These are phyloP conservation scores for Colletotrichum musicola DNA, from an alignment of 2,329 filamentous ascomycete genomes.

Conservation along the genomic window DNA sequence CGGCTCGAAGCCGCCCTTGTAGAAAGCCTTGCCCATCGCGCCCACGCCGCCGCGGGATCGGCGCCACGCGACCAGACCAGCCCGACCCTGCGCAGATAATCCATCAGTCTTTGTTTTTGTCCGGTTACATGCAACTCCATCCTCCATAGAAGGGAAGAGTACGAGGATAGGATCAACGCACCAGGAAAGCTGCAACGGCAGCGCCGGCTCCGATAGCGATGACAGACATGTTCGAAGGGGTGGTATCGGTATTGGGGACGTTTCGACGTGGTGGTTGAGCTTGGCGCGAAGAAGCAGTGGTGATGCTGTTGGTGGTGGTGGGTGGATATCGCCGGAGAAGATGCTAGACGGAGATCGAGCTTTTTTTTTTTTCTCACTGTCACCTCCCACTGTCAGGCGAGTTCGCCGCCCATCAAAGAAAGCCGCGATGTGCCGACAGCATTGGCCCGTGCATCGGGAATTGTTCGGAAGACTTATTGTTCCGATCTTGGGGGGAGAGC, in stretches of 20 bases:
- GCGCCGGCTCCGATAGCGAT: constrained; percentile 62
- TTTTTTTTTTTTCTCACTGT: neutral
- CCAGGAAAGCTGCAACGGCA: constrained; percentile 65
- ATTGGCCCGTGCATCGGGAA: constrained; percentile 18
- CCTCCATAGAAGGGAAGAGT: neutral
- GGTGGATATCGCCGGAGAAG: constrained; percentile 12
- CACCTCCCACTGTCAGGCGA: neutral
- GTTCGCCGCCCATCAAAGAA: constrained; percentile 18
- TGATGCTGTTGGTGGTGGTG: neutral
- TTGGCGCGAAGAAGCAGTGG: constrained; percentile 8
- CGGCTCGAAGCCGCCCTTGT: constrained; percentile 98
- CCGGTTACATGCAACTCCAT: neutral
- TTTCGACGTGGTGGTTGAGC: constrained; percentile 8
- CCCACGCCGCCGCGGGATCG: constrained; percentile 83
- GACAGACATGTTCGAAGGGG: constrained; percentile 52
- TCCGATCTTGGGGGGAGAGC: neutral
- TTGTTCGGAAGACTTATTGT: constrained; percentile 2
- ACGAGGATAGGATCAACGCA: constrained; percentile 45
- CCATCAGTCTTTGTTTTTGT: constrained; percentile 33
- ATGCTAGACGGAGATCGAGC: constrained; percentile 9
- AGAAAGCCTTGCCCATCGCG: constrained; percentile 89
- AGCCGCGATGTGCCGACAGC: constrained; percentile 15
- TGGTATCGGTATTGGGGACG: neutral
- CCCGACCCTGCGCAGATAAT: constrained; percentile 76
- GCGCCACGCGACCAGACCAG: constrained; percentile 89